These are phyloP conservation scores for Candida sp. DNA, from an alignment of 1,139 yeast genomes.

Conservation along the genomic window DNA sequence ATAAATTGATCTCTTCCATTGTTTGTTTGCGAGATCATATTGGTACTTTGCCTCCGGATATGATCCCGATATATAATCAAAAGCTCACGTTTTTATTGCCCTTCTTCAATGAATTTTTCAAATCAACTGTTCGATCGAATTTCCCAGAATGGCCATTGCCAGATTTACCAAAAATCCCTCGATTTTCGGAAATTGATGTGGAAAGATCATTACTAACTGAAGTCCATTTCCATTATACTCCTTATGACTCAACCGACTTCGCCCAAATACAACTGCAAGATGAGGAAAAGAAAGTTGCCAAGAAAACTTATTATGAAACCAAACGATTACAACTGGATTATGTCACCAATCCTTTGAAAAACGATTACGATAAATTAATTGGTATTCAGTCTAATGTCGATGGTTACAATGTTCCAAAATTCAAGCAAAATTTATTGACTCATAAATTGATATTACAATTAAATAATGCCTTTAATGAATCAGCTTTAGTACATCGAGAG, in stretches of 20 bases:
- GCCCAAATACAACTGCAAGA: constrained; percentile 6
- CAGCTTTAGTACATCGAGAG: constrained; percentile 25
- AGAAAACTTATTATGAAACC: constrained; percentile 51
- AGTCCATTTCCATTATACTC: constrained; percentile 61
- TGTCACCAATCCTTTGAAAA: constrained; percentile 62
- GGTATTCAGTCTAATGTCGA: constrained; percentile 46
- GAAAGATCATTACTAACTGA: constrained; percentile 78
- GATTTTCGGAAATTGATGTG: constrained; percentile 67
- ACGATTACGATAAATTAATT: constrained; percentile 50
- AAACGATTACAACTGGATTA: constrained; percentile 71
- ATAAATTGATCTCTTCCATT: constrained; percentile 73
- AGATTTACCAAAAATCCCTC: constrained; percentile 60
- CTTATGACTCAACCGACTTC: constrained; percentile 44
- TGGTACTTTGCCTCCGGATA: constrained; percentile 81
- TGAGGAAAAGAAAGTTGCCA: constrained; percentile 7
- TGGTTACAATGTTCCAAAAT: constrained; percentile 12
- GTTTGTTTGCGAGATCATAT: constrained; percentile 81
- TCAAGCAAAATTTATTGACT: constrained; percentile 22
- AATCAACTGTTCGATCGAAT: constrained; percentile 14
- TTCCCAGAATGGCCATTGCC: constrained; percentile 75
- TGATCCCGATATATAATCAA: constrained; percentile 71
- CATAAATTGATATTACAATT: constrained; percentile 36
- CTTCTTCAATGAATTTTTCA: constrained; percentile 51
- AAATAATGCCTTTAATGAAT: constrained; percentile 26
- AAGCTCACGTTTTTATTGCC: constrained; percentile 56